phyloP scores from a whole-genome alignment of 2,329 filamentous ascomycete genomes.

The Penicillium nordicum region DNA sequence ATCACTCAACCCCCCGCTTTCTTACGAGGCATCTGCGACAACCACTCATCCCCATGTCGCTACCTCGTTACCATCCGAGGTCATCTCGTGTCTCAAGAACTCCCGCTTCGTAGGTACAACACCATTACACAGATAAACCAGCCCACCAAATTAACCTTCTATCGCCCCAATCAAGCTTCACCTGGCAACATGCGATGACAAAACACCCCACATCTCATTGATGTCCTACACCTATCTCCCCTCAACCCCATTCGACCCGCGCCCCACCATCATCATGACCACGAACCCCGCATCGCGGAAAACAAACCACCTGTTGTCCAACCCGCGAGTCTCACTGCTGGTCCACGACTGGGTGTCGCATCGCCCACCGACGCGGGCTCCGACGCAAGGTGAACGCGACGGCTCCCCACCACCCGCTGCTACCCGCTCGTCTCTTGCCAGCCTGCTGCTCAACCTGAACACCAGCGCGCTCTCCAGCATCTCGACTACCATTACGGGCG shows the following conservation, averaged over 20 bases:
- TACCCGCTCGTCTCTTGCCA: conserved; percentile 70
- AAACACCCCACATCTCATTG: conserved; percentile 85
- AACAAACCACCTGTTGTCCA: conserved; percentile 73
- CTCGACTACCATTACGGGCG: conserved; percentile 89
- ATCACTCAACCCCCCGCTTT: conserved; percentile 63
- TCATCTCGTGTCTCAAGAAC: conserved; percentile 87
- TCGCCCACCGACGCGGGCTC: conserved; percentile 70
- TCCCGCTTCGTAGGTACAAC: conserved; percentile 73
- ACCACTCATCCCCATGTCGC: conserved; percentile 69
- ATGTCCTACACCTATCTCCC: conserved; percentile 99
- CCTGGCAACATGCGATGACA: conserved; percentile 81
- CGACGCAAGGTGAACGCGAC: conserved; percentile 52
- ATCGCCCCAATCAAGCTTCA: conserved; percentile 64
- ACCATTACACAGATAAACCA: not conserved
- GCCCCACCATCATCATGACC: conserved; percentile 93
- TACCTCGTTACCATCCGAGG: conserved; percentile 72
- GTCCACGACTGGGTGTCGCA: conserved; percentile 98
- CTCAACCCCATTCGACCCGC: conserved; percentile 63
- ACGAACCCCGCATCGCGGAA: conserved; percentile 70
- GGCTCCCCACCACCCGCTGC: conserved; percentile 62
- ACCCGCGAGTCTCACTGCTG: conserved; percentile 86
- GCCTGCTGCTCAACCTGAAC: conserved; percentile 85
- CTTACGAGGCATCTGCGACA: conserved; percentile 71
- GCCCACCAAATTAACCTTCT: not conserved
- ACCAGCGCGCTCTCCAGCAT: conserved; percentile 83